Base-by-base conservation (phyloP, 2,329 filamentous ascomycete genomes). In the Gnomoniopsis smithogilvyi region DNA sequence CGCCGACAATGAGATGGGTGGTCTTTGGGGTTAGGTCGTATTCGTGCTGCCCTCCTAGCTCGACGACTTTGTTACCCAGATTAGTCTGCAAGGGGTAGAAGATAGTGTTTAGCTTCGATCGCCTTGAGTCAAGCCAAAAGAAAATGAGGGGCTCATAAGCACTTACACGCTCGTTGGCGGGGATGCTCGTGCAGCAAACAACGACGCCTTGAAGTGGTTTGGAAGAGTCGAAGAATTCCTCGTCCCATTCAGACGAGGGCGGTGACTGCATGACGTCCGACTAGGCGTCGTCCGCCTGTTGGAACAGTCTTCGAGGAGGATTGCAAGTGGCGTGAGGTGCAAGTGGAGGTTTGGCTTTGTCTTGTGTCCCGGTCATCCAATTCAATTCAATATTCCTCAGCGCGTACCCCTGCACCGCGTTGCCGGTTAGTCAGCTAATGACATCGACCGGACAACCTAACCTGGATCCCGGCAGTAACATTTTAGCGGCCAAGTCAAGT, bases 11-110 rank as follows among this genome's bases (percentile, higher is more conserved):
- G 50, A 99, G 86, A 76, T 99, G 95, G 6, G 95, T 98, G 51
- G 96, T 92, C 72, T 97, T 92, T 58, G 90, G 91, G n/a, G 93
- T 98, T 48, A 99, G 85, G 72, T 99, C 93, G 73, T 92, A 89
- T 67, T 90, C 92, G 80, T 96, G 90, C 61, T 83, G 74, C 53
- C 93, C 95, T 64, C 95, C 95, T 79, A 99, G 92, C 70, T 96
- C 86, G 63, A 80, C 74, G 19, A 90, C 90, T 62, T 86, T 84
- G 51, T 80, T 74, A 17, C 83, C 84, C 51, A 92, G 80, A 56
- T 85, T 78, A 47, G 76, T 74, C 80, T 83, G 60, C 3, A 17
- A 33, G 11, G n/a, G n/a, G 12, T 45, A 36, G 26, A 22, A 41
- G 26, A 48, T 19, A 43, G 36, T 17, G n/a, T 33, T 54, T 48